Base-by-base conservation (phyloP, 2,329 filamentous ascomycete species). In the Cryphonectria nitschkei region DNA sequence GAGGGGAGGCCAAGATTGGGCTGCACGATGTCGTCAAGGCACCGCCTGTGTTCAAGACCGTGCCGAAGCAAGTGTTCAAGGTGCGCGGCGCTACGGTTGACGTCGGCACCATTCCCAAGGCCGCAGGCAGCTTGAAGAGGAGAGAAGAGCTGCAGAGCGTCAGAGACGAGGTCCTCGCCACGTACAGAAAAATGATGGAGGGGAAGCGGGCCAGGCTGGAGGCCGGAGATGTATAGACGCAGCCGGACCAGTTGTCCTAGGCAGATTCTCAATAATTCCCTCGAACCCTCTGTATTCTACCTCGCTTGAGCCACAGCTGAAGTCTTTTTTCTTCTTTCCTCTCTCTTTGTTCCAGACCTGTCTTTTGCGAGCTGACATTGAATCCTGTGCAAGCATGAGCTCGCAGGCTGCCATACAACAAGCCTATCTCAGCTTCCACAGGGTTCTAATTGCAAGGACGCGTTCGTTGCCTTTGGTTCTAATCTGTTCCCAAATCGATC, bases 101-200 rank as follows among this genome's bases (percentile, higher is more conserved):
- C 72, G 90, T 93, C 34, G 88, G 85, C 1, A 89, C 92, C 78
- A 87, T 94, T 60, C 92, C 92, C 11, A 89, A 89, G 75, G 82
- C 86, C 3, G 90, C 88, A 52, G 93, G 92, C 19, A 93, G 91
- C 83, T 82, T 95, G 81, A 87, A 90, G 77, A 86, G 89, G 78
- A 86, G 92, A 80, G 92, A 94, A 77, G 92, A 94, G 81, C 78
- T 95, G 70, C 89, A 90, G n/a, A 87, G 83, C 65, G 89, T 91
- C 75, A 85, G 93, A 74, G 85, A 85, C 78, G 89, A 87, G 68
- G 89, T 95, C n/a, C 89, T 95, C 70, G 90, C 92, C 74, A 85
- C 88, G 60, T 95, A 95, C 79, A 84, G 93, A 72, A 86, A 86
- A 74, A 83, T 93, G 83, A 93, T 94, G 89, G 85, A 85, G 52